phyloP scores from a whole-genome alignment of 306 rosid species.

The Cyclanthera cordifolia region DNA sequence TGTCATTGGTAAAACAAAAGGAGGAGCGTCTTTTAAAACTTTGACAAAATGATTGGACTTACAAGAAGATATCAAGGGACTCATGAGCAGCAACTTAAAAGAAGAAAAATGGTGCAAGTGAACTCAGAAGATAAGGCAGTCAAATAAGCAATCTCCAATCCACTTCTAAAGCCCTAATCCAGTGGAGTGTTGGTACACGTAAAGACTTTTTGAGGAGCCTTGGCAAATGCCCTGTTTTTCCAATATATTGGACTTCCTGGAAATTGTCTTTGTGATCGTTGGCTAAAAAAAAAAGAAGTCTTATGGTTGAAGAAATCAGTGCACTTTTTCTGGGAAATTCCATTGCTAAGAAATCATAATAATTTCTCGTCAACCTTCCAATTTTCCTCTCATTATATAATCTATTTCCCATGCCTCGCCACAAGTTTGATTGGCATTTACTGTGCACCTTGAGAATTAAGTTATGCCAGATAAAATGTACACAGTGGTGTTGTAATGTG shows the following conservation, averaged over 20 bases:
- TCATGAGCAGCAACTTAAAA: slow-evolving; percentile 3
- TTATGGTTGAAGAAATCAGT: background rate
- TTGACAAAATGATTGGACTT: background rate
- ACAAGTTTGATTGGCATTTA: slow-evolving; percentile 1
- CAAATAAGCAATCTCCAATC: background rate
- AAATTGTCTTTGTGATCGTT: background rate
- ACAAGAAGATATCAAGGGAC: background rate
- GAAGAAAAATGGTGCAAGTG: background rate
- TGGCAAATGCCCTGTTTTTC: background rate
- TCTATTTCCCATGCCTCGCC: background rate
- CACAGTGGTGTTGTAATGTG: background rate
- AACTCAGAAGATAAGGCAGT: background rate
- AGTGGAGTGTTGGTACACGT: background rate
- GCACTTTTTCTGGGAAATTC: background rate
- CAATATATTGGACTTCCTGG: background rate
- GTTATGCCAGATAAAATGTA: background rate
- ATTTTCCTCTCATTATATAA: background rate
- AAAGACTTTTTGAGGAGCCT: background rate
- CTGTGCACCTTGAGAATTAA: background rate
- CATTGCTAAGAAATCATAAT: background rate
- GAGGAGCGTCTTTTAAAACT: background rate
- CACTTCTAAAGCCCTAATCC: background rate
- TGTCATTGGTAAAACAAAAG: background rate
- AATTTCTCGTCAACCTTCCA: slow-evolving; percentile 3
- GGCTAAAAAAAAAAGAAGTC: background rate